Conservation (phyloP, 2,329 filamentous ascomycete genomes). For the Pyrenophora graminea region DNA sequence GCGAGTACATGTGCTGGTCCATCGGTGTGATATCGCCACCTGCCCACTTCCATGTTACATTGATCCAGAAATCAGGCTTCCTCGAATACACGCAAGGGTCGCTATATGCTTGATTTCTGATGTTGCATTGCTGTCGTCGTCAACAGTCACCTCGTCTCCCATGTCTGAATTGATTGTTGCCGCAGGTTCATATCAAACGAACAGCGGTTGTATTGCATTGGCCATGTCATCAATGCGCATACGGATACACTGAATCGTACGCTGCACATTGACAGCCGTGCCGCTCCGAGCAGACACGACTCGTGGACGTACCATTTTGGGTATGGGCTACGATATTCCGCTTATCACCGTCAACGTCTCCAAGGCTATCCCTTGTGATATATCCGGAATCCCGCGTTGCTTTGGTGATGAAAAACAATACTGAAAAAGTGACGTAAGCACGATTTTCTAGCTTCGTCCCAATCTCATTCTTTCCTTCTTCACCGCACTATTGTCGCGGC, state of each 20-base stretch:
- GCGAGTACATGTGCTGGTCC: neutral
- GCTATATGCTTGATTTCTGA: neutral
- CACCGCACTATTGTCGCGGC: too few relatives aligned
- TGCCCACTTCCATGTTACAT: neutral
- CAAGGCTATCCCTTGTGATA: neutral
- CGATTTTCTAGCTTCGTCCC: neutral
- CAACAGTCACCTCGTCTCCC: neutral
- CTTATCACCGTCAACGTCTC: neutral
- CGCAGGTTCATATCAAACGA: neutral
- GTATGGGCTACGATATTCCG: neutral
- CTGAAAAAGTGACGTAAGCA: neutral
- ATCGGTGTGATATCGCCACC: neutral
- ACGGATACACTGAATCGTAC: neutral
- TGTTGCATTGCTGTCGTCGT: neutral
- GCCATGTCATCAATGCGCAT: neutral
- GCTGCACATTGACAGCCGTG: neutral
- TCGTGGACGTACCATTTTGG: neutral
- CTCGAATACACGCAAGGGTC: neutral
- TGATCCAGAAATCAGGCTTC: neutral
- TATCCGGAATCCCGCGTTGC: neutral
- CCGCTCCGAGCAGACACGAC: neutral
- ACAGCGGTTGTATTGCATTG: neutral
- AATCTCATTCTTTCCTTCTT: too few relatives aligned
- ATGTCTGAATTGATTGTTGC: neutral
- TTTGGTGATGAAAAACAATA: neutral